Evolutionary conservation across 1,284 basidiomycete species (phyloP).

Genomic region (Sanghuangporus baumii): DNA sequence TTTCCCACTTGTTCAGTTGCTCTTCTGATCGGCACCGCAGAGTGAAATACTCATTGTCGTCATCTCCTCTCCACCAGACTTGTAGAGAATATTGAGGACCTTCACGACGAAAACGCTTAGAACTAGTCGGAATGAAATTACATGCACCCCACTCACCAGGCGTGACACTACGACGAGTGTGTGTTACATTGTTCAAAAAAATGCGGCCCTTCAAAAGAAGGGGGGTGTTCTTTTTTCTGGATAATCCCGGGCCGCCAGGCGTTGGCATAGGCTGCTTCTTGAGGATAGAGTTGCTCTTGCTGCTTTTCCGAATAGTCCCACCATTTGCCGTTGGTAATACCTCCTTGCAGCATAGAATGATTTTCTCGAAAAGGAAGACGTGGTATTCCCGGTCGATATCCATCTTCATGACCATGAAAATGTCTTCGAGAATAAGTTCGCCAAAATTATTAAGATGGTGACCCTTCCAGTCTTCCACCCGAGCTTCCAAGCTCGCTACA

Average conservation of each 20-base stretch:
- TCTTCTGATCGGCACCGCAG: slow-evolving; percentile 92
- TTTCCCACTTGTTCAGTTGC: slow-evolving; percentile 90
- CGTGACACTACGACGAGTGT: slow-evolving; percentile 57
- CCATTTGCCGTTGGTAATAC: slow-evolving; percentile 38
- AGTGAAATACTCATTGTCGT: slow-evolving; percentile 90
- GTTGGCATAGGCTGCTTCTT: slow-evolving; percentile 60
- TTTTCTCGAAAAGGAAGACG: slow-evolving; percentile 98
- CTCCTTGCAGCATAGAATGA: slow-evolving; percentile 98
- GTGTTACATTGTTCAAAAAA: slow-evolving; percentile 94
- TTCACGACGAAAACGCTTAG: slow-evolving; percentile 29
- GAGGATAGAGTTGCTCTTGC: slow-evolving; percentile 72
- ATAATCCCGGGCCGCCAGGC: slow-evolving; percentile 42
- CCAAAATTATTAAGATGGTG: slow-evolving; percentile 95
- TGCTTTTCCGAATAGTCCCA: slow-evolving; percentile 35
- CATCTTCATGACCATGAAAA: slow-evolving; percentile 94
- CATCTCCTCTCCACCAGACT: slow-evolving; percentile 93
- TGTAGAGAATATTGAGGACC: slow-evolving; percentile 60
- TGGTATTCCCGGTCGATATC: slow-evolving; percentile 97
- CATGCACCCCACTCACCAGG: slow-evolving; percentile 42
- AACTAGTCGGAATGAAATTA: slow-evolving; percentile 1
- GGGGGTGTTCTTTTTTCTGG: slow-evolving; percentile 72
- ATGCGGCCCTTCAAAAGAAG: slow-evolving; percentile 95
- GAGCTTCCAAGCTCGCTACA: slow-evolving; percentile 81
- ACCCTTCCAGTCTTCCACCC: slow-evolving; percentile 99
- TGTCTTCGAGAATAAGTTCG: slow-evolving; percentile 87